These are phyloP conservation scores for Pachysandra terminalis DNA, from an alignment of 164 flowering plant genomes.

Conservation along the genomic window DNA sequence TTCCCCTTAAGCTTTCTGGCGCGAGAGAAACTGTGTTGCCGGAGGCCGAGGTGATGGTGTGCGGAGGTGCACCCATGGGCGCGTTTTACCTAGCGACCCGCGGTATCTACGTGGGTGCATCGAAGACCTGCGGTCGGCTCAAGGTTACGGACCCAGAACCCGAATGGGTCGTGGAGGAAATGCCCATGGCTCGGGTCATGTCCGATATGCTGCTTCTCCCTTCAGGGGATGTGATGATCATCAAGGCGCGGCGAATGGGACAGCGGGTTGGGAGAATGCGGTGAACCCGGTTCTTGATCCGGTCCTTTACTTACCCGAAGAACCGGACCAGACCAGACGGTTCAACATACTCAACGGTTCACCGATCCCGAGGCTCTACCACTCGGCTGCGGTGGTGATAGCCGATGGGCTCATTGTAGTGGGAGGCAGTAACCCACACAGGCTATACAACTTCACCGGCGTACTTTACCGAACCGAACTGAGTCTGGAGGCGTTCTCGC, in stretches of 20 bases:
- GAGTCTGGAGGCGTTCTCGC: constrained; percentile 69
- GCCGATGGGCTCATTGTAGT: constrained; percentile 79
- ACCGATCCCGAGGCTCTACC: constrained; percentile 63
- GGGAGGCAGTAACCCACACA: constrained; percentile 90
- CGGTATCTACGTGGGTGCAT: constrained; percentile 36
- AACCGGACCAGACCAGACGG: constrained; percentile 29
- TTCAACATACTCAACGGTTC: constrained; percentile 48
- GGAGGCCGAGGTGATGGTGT: constrained; percentile 66
- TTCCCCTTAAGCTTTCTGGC: constrained; percentile 37
- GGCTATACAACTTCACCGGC: constrained; percentile 48
- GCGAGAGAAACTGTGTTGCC: constrained; percentile 1
- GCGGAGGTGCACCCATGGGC: constrained; percentile 73
- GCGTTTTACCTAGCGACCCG: constrained; percentile 27
- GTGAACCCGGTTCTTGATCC: constrained; percentile 53
- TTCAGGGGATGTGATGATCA: constrained; percentile 57
- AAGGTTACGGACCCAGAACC: constrained; percentile 50
- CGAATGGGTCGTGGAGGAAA: constrained; percentile 62
- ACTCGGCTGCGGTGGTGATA: constrained; percentile 63
- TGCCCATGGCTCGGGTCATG: constrained; percentile 86
- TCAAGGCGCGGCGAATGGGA: constrained; percentile 77
- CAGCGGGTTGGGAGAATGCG: constrained; percentile 83
- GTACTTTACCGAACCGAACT: constrained; percentile 64
- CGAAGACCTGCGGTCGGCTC: constrained; percentile 65
- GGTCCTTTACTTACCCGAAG: constrained; percentile 43
- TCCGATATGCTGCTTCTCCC: constrained; percentile 70